phyloP scores from a whole-genome alignment of 2,329 filamentous ascomycete species.

The Leptographium galeiforme region DNA sequence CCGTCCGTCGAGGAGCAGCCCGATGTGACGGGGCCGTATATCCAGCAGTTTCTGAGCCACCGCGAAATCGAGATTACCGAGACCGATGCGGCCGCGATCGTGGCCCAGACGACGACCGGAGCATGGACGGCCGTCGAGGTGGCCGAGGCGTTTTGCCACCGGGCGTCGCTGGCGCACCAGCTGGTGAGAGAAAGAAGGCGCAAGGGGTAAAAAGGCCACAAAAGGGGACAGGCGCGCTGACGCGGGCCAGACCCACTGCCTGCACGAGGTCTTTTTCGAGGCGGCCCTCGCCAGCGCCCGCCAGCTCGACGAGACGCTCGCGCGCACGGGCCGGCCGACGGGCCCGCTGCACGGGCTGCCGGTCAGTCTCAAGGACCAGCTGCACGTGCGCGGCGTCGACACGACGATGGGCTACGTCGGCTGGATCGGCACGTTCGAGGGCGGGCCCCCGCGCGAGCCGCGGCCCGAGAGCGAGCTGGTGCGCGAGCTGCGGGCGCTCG shows the following conservation, averaged over 20 bases:
- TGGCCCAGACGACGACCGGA: slow-evolving; percentile 2
- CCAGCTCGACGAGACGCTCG: slow-evolving; percentile 19
- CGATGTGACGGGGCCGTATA: slow-evolving; percentile 5
- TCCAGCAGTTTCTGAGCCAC: slow-evolving; percentile 2
- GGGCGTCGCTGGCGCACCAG: slow-evolving; percentile 9
- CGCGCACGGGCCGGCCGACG: slow-evolving; percentile 16
- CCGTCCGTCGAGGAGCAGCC: not conserved
- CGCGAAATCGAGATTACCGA: slow-evolving; percentile 7
- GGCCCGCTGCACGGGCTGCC: slow-evolving; percentile 31
- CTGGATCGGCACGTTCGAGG: slow-evolving; percentile 6
- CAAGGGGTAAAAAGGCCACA: too few species aligned
- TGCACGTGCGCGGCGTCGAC: slow-evolving; percentile 28
- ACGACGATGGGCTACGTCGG: slow-evolving; percentile 16
- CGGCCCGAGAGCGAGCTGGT: slow-evolving; percentile 16
- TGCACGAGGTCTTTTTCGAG: slow-evolving; percentile 27
- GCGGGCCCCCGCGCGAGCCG: slow-evolving; percentile 6
- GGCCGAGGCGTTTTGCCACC: slow-evolving; percentile 7
- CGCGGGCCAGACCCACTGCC: slow-evolving; percentile 25
- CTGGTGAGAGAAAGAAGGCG: too few species aligned
- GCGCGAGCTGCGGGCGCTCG: slow-evolving; percentile 15
- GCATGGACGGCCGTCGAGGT: slow-evolving; percentile 4
- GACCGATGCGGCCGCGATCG: not conserved
- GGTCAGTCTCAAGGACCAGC: slow-evolving; percentile 33
- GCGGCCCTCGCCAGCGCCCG: slow-evolving; percentile 18
- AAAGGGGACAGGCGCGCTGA: too few species aligned